These are phyloP conservation scores for Gossypium mustelinum DNA, from an alignment of 345 rosid genomes.

Conservation along the genomic window DNA sequence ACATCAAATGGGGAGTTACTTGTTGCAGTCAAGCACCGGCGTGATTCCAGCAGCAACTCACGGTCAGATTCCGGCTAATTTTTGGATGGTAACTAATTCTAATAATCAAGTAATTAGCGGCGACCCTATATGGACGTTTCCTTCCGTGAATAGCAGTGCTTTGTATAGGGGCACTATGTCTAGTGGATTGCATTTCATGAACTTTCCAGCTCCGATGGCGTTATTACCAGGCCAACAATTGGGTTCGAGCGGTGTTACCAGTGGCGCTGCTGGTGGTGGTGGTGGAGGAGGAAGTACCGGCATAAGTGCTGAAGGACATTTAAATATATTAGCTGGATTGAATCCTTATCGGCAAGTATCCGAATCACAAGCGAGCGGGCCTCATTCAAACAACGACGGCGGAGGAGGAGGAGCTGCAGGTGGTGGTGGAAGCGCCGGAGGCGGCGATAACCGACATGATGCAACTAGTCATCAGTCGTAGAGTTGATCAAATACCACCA, in stretches of 20 bases:
- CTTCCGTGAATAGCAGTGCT: slow-evolving; percentile 59
- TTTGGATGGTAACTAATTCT: slow-evolving; percentile 86
- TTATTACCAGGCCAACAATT: slow-evolving; percentile 72
- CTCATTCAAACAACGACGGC: slow-evolving; percentile 51
- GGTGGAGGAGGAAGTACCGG: slow-evolving; percentile 27
- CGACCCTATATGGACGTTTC: slow-evolving; percentile 90
- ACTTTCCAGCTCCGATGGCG: slow-evolving; percentile 82
- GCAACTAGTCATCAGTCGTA: slow-evolving; percentile 46
- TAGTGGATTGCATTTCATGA: slow-evolving; percentile 92
- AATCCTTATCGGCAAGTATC: slow-evolving; percentile 53
- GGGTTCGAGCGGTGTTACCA: slow-evolving; percentile 39
- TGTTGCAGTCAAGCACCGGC: slow-evolving; percentile 61
- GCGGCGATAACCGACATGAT: slow-evolving; percentile 59
- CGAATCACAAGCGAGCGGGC: slow-evolving; percentile 78
- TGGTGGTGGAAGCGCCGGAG: slow-evolving; percentile 29
- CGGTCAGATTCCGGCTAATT: slow-evolving; percentile 70
- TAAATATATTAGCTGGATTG: slow-evolving; percentile 69
- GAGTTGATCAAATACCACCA: slow-evolving; percentile 16
- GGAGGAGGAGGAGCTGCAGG: slow-evolving; percentile 48
- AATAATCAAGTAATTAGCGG: slow-evolving; percentile 61
- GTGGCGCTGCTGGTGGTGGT: slow-evolving; percentile 24
- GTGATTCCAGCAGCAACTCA: slow-evolving; percentile 58
- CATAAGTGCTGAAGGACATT: slow-evolving; percentile 45
- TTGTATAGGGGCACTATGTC: slow-evolving; percentile 72
- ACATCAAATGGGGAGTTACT: slow-evolving; percentile 60